A percentile compares a stretch with the other conserved stretches of the same genome.
These are phyloP conservation scores for Naganishia randhawae DNA, from an alignment of 768 basidiomycete species.

Conservation along the genomic window DNA sequence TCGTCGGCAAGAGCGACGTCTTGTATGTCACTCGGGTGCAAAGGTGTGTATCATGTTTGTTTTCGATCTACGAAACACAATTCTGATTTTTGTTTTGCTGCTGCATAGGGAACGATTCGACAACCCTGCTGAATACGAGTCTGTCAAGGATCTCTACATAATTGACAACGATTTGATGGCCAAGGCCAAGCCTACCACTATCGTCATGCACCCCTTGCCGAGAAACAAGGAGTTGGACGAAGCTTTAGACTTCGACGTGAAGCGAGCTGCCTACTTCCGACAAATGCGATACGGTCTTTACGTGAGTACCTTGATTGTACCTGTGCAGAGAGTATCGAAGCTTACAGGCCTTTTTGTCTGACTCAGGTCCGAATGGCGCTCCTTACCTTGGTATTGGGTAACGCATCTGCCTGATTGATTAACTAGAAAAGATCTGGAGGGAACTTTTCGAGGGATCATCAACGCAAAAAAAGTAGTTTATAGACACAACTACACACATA, in stretches of 20 bases:
- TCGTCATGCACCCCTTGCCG: conserved; percentile 99
- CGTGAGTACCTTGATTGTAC: conserved; percentile 58
- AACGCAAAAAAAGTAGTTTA: neutral
- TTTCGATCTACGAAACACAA: neutral
- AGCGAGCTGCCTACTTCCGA: conserved; percentile 92
- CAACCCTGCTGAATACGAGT: conserved; percentile 74
- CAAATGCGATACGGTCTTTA: conserved; percentile 98
- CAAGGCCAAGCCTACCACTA: conserved; percentile 92
- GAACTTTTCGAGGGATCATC: neutral
- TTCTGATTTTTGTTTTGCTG: neutral
- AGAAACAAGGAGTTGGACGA: conserved; percentile 96
- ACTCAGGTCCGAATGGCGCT: conserved; percentile 74
- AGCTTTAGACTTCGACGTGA: conserved; percentile 92
- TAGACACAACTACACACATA: neutral
- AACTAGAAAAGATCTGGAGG: conserved; percentile 11
- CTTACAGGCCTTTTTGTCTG: conserved; percentile 8
- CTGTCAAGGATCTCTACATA: conserved; percentile 85
- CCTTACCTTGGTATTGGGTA: conserved; percentile 63
- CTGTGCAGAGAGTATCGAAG: neutral
- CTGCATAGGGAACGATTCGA: conserved; percentile 67
- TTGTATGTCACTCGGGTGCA: conserved; percentile 95
- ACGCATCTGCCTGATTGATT: conserved; percentile 17
- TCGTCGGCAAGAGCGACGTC: conserved; percentile 87
- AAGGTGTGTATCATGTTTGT: conserved; percentile 53
- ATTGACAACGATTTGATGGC: conserved; percentile 91